A percentile compares a stretch with the other conserved stretches of the same genome.
Evolutionary conservation across 2,329 filamentous ascomycete genomes (phyloP).

Genomic region (Elsinoe arachidis): DNA sequence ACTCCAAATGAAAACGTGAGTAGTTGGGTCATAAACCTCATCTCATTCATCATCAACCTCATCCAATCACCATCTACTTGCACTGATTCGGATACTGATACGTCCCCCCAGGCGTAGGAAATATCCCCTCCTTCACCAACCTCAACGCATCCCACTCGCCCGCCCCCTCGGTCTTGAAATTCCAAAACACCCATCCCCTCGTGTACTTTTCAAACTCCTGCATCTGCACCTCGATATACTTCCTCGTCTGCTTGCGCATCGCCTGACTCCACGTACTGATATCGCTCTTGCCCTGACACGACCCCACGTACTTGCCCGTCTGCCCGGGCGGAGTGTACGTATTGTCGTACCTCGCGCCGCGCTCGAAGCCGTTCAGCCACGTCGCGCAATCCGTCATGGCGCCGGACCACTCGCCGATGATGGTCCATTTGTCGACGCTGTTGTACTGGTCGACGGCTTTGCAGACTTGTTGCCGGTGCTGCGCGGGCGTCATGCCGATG

Average conservation of each 20-base stretch:
- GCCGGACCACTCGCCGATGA: slow-evolving; percentile 61
- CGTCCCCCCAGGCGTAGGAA: slow-evolving; percentile 35
- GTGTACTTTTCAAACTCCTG: slow-evolving; percentile 43
- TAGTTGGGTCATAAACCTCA: too few relatives aligned
- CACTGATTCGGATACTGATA: not conserved
- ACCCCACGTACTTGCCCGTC: slow-evolving; percentile 36
- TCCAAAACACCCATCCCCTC: slow-evolving; percentile 48
- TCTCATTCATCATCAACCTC: too few relatives aligned
- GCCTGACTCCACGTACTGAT: slow-evolving; percentile 40
- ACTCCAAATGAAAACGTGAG: too few relatives aligned
- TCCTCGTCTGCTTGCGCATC: slow-evolving; percentile 39
- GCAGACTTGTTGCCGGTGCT: slow-evolving; percentile 51
- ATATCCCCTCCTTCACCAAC: slow-evolving; percentile 43
- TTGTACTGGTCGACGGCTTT: slow-evolving; percentile 41
- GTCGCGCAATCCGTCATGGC: slow-evolving; percentile 55
- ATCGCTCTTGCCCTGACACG: slow-evolving; percentile 45
- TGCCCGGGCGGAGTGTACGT: slow-evolving; percentile 38
- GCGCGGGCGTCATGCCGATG: slow-evolving; percentile 40
- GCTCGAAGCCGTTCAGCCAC: slow-evolving; percentile 45
- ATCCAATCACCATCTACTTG: not conserved
- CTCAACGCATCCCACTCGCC: slow-evolving; percentile 47
- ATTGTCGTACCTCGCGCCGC: slow-evolving; percentile 54
- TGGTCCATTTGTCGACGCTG: slow-evolving; percentile 53
- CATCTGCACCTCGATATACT: slow-evolving; percentile 49
- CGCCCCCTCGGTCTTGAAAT: slow-evolving; percentile 47